These are phyloP conservation scores for Solanum acaule DNA, from an alignment of 257 asterid species.

Conservation along the genomic window DNA sequence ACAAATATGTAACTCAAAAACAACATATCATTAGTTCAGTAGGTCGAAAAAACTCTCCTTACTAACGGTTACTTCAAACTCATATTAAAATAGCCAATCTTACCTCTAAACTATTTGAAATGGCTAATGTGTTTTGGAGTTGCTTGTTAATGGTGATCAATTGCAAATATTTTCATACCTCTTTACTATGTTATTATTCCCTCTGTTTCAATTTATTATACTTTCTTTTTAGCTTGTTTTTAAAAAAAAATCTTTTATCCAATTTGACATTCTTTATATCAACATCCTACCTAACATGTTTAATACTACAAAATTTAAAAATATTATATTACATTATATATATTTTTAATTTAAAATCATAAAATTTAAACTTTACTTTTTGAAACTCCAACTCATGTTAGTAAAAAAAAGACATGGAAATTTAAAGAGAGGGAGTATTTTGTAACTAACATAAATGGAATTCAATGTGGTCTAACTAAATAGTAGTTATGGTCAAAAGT, in stretches of 20 bases:
- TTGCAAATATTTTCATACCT: background rate
- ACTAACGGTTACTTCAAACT: background rate
- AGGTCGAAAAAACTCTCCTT: background rate
- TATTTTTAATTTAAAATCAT: too few species aligned
- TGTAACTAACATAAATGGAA: background rate
- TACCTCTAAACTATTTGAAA: background rate
- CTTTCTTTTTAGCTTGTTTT: background rate
- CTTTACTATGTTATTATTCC: background rate
- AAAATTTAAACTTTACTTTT: background rate
- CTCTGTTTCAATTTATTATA: background rate
- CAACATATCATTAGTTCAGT: background rate
- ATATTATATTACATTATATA: background rate
- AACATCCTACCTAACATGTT: background rate
- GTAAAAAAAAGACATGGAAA: background rate
- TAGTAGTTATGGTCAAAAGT: background rate
- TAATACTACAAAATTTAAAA: fast-evolving
- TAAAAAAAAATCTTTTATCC: too few species aligned
- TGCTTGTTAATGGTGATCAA: background rate
- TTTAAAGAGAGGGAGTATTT: background rate
- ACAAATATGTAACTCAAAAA: background rate
- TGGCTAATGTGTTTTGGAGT: background rate
- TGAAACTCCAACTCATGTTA: background rate
- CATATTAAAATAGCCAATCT: background rate
- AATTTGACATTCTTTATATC: too few species aligned
- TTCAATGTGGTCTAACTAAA: background rate